phyloP scores from a whole-genome alignment of 2,329 filamentous ascomycete genomes.

The Zymoseptoria tritici region DNA sequence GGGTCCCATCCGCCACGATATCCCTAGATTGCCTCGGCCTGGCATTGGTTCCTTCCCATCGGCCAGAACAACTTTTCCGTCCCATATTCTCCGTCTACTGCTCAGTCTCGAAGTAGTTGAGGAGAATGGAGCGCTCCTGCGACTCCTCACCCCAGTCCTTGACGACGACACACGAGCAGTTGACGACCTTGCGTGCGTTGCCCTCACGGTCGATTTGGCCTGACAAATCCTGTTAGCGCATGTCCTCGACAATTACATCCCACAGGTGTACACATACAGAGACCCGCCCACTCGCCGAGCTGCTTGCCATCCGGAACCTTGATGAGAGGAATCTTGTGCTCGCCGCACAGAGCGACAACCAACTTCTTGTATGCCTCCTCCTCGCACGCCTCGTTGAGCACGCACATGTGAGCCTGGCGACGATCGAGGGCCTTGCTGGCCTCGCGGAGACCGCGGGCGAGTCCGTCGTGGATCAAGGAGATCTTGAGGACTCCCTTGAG shows the following conservation, averaged over 20 bases:
- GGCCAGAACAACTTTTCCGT: neutral
- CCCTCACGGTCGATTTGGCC: slow-evolving; percentile 98
- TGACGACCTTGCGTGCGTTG: slow-evolving; percentile 99
- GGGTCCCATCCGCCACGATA: neutral
- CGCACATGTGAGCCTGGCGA: slow-evolving; percentile 99
- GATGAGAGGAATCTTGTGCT: slow-evolving; percentile 99
- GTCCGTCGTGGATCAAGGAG: slow-evolving; percentile 98
- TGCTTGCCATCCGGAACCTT: slow-evolving; percentile 99
- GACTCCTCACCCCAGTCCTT: slow-evolving; percentile 99
- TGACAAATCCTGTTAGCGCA: slow-evolving; percentile 33
- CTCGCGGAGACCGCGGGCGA: slow-evolving; percentile 96
- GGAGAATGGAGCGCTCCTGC: slow-evolving; percentile 95
- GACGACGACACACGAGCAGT: slow-evolving; percentile 99
- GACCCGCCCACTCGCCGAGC: slow-evolving; percentile 98
- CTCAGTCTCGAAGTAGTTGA: slow-evolving; percentile 99
- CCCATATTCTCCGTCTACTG: slow-evolving; percentile 34
- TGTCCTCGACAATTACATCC: neutral
- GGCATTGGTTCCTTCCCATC: neutral
- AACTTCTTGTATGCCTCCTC: slow-evolving; percentile 99
- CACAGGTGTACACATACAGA: slow-evolving; percentile 64
- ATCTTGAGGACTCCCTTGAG: slow-evolving; percentile 99
- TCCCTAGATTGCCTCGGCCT: neutral
- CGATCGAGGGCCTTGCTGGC: slow-evolving; percentile 98
- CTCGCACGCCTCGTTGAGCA: slow-evolving; percentile 99
- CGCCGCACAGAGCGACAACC: slow-evolving; percentile 93